Evolutionary conservation across 306 rosid genomes (phyloP).

Genomic region (Trichosanthes cucumerina): DNA sequence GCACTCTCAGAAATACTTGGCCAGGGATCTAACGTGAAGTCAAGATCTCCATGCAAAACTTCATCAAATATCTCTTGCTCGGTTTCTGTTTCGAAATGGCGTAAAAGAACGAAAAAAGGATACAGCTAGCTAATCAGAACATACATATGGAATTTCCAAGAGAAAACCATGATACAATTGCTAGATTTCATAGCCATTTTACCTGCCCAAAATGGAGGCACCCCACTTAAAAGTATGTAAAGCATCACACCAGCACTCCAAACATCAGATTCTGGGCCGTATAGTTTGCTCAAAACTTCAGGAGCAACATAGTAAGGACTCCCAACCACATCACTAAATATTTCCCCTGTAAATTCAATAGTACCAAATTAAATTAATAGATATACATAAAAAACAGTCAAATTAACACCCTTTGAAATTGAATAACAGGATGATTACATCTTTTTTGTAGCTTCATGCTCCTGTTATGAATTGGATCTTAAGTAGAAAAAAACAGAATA

Average conservation of each 20-base stretch:
- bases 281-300: conserved; percentile 53
- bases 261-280: conserved; percentile 83
- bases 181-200: conserved; percentile 16
- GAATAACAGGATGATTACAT: not conserved
- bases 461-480: not conserved
- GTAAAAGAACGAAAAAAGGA: not conserved
- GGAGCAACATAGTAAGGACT: conserved; percentile 95
- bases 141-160: not conserved
- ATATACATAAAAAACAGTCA: not conserved
- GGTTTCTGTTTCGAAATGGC: conserved; percentile 28
- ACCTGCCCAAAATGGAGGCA: conserved; percentile 98
- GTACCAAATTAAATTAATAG: conserved; percentile 10
- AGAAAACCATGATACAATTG: not conserved
- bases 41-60: conserved; percentile 50
- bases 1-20: conserved; percentile 72
- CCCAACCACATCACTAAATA: conserved; percentile 72
- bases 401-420: not conserved
- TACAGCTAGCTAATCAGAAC: not conserved
- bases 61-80: conserved; percentile 61
- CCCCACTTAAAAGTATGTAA: conserved; percentile 86
- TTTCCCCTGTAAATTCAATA: conserved; percentile 41
- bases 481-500: not conserved
- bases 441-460: not conserved
- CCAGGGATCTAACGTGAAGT: conserved; percentile 85
- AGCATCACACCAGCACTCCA: conserved; percentile 93